phyloP scores from a whole-genome alignment of 2,329 filamentous ascomycete genomes.

The Stemphylium lycopersici region DNA sequence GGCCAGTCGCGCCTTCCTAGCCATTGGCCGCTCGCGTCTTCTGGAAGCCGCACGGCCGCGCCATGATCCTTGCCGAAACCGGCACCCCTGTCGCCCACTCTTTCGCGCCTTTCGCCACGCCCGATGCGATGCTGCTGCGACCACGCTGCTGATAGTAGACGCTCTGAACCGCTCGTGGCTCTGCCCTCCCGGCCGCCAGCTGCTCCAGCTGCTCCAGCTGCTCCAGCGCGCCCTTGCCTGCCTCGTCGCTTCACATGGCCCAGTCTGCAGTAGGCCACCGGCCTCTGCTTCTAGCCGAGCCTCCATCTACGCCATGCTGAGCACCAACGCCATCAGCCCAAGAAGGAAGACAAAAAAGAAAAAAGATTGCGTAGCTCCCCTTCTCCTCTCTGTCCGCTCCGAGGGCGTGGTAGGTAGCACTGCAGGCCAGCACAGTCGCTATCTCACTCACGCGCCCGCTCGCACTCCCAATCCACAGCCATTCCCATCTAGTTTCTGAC shows the following conservation, averaged over 20 bases:
- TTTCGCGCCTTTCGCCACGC: constrained; percentile 3
- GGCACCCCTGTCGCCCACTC: constrained; percentile 1
- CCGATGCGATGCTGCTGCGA: constrained; percentile 1
- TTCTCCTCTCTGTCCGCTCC: not conserved
- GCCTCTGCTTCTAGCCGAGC: not conserved
- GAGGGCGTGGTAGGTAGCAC: constrained; percentile 6
- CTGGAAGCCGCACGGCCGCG: constrained; percentile 29
- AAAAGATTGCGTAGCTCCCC: not conserved
- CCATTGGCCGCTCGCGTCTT: constrained; percentile 18
- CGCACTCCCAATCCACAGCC: constrained; percentile 3
- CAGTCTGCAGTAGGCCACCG: no score
- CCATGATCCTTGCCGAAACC: constrained; percentile 16
- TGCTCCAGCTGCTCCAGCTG: not conserved
- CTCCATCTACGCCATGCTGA: no score
- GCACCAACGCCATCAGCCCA: not conserved
- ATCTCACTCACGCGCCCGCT: constrained; percentile 1
- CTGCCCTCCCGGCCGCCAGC: not conserved
- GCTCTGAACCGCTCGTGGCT: not conserved
- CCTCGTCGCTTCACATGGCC: not conserved
- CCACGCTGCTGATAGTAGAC: not conserved
- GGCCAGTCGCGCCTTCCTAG: constrained; percentile 6
- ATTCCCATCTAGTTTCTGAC: constrained; percentile 12
- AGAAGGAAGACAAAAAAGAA: not conserved
- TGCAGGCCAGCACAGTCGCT: constrained; percentile 11
- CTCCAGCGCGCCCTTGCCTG: not conserved